These are phyloP conservation scores for Podospora australis DNA, from an alignment of 495 filamentous ascomycete genomes.

Conservation along the genomic window DNA sequence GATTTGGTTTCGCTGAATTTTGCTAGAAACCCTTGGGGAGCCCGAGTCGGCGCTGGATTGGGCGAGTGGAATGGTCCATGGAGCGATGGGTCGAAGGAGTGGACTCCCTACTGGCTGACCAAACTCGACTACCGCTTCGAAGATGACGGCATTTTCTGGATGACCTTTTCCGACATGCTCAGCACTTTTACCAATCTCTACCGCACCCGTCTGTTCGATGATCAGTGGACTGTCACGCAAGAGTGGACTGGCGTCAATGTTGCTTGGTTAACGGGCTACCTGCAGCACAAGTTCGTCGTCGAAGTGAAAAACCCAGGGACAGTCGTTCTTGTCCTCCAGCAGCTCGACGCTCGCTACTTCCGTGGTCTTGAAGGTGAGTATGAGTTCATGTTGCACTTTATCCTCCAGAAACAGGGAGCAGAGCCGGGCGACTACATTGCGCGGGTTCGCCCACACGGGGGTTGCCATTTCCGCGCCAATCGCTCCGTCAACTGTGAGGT, in stretches of 20 bases:
- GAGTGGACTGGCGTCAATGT: constrained; percentile 81
- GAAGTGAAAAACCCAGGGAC: constrained; percentile 58
- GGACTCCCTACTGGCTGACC: constrained; percentile 82
- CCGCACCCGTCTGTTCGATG: constrained; percentile 79
- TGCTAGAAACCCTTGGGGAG: constrained; percentile 83
- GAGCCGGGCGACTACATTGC: constrained; percentile 67
- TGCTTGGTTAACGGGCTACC: constrained; percentile 80
- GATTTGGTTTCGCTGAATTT: no score
- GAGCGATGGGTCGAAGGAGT: constrained; percentile 89
- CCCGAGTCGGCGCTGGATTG: constrained; percentile 7
- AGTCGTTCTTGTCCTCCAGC: constrained; percentile 72
- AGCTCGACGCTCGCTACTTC: constrained; percentile 84
- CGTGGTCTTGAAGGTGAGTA: constrained; percentile 76
- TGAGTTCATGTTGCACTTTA: constrained; percentile 68
- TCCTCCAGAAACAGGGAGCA: constrained; percentile 71
- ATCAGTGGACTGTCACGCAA: constrained; percentile 72
- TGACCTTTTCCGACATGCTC: constrained; percentile 71
- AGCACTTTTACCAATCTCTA: constrained; percentile 77
- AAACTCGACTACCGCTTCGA: constrained; percentile 78
- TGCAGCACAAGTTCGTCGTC: constrained; percentile 73
- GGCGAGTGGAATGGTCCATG: constrained; percentile 78
- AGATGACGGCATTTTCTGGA: constrained; percentile 73
- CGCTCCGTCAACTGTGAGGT: constrained; percentile 80
- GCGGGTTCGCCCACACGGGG: constrained; percentile 55
- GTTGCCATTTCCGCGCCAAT: constrained; percentile 45